Evolutionary conservation across 306 rosid genomes (phyloP).

Genomic region (Prunus campanulata): DNA sequence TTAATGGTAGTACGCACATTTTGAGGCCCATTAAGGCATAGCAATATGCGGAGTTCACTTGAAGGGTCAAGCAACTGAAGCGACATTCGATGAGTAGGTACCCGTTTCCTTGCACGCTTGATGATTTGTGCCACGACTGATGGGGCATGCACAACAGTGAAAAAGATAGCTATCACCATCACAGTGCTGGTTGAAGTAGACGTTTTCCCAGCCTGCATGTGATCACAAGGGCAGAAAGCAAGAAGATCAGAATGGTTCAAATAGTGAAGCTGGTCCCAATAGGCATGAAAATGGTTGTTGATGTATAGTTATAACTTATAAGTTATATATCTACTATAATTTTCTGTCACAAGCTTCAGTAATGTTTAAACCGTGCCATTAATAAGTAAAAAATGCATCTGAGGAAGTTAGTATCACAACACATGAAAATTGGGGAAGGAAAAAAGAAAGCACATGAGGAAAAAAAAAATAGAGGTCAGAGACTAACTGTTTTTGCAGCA

Average conservation of each 20-base stretch:
- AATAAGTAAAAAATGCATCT: background rate
- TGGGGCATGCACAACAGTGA: slow-evolving; percentile 70
- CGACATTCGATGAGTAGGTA: slow-evolving; percentile 67
- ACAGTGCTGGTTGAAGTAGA: slow-evolving; percentile 41
- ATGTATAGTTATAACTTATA: too few relatives aligned
- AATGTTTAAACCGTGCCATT: background rate
- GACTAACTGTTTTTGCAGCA: slow-evolving; percentile 62
- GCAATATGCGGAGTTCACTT: slow-evolving; percentile 52
- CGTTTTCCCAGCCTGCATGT: slow-evolving; percentile 42
- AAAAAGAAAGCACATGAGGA: background rate
- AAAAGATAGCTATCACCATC: slow-evolving; percentile 56
- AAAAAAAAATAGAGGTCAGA: slow-evolving; percentile 15
- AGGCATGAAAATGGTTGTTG: background rate
- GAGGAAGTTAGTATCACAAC: background rate
- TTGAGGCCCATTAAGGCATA: slow-evolving; percentile 71
- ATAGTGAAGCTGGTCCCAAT: background rate
- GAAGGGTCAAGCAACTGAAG: slow-evolving; percentile 67
- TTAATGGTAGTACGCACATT: slow-evolving; percentile 55
- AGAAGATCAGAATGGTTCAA: background rate
- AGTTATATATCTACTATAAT: background rate
- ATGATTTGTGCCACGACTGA: slow-evolving; percentile 70
- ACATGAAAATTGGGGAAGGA: background rate
- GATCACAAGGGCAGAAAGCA: slow-evolving; percentile 17
- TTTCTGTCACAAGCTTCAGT: background rate
- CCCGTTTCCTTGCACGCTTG: slow-evolving; percentile 66